Evolutionary conservation across 371 early-diverging fungal species (phyloP).

Genomic region (Actinomortierella ambigua): DNA sequence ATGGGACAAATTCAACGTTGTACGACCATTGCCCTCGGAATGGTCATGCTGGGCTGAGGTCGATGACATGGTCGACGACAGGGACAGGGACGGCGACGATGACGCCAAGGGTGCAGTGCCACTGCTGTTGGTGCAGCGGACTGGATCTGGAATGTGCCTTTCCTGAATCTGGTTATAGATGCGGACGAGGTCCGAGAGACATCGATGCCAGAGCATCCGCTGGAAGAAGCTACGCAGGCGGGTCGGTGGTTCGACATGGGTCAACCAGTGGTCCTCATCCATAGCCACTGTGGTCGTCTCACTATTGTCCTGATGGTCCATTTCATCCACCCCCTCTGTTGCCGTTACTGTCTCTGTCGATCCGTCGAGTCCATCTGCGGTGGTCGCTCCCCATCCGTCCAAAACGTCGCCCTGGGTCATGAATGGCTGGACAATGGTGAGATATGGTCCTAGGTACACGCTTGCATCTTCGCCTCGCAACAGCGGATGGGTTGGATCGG

Average conservation of each 20-base stretch:
- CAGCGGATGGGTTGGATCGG: slow-evolving; percentile 7
- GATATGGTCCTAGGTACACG: slow-evolving; percentile 24
- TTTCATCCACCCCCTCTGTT: not conserved
- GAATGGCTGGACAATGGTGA: slow-evolving; percentile 16
- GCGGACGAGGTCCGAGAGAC: slow-evolving; percentile 22
- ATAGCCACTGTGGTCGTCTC: no score
- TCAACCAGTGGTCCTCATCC: slow-evolving; percentile 5
- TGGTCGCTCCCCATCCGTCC: slow-evolving; percentile 8
- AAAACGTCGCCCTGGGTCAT: slow-evolving; percentile 2
- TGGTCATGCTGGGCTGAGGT: no score
- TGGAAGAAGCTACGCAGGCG: slow-evolving; percentile 32
- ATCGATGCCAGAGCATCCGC: slow-evolving; percentile 42
- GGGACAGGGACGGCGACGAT: no score
- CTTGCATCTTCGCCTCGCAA: slow-evolving; percentile 14
- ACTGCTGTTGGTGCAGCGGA: no score
- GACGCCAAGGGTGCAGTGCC: no score
- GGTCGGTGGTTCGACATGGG: slow-evolving; percentile 16
- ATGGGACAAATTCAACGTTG: no score
- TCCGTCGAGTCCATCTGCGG: not conserved
- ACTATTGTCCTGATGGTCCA: no score
- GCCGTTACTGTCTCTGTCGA: not conserved
- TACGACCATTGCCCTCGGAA: no score
- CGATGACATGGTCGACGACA: no score
- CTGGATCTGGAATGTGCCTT: slow-evolving; percentile 6
- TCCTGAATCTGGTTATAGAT: slow-evolving; percentile 28